Conservation (phyloP, 495 filamentous ascomycete species). For the Penicillium desertorum region DNA sequence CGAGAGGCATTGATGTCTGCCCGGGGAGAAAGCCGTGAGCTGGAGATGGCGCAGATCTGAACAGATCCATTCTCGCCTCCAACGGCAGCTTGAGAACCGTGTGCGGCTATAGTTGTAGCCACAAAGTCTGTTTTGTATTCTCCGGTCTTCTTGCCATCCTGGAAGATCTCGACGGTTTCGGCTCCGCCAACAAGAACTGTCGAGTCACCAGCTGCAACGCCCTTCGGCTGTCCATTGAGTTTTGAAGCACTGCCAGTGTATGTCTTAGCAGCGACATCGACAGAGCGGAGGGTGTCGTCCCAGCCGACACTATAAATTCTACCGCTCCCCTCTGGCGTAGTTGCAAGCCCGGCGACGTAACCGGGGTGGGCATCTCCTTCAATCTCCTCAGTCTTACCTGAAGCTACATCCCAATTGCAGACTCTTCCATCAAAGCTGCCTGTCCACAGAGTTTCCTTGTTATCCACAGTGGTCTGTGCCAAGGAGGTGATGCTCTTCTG, state of each 20-base stretch:
- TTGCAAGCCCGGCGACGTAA: constrained; percentile 74
- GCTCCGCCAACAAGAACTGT: constrained; percentile 64
- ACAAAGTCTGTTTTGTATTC: constrained; percentile 65
- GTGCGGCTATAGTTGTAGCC: constrained; percentile 68
- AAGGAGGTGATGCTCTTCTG: constrained; percentile 88
- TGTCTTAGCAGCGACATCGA: constrained; percentile 60
- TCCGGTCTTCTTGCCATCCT: constrained; percentile 55
- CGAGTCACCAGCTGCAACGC: constrained; percentile 45
- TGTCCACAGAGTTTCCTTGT: constrained; percentile 66
- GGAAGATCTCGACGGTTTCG: constrained; percentile 62
- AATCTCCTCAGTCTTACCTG: constrained; percentile 64
- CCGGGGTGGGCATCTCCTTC: constrained; percentile 80
- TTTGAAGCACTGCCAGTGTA: constrained; percentile 56
- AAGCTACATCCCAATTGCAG: constrained; percentile 72
- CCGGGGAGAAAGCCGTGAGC: constrained; percentile 47
- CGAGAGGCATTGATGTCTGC: constrained; percentile 42
- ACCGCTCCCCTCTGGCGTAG: constrained; percentile 51
- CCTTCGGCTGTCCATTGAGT: constrained; percentile 62
- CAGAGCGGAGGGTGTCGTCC: constrained; percentile 88
- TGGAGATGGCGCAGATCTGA: constrained; percentile 65
- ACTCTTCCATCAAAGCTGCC: constrained; percentile 90
- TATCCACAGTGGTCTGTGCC: constrained; percentile 45
- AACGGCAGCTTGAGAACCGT: constrained; percentile 66
- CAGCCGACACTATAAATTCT: constrained; percentile 83
- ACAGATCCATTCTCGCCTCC: constrained; percentile 70